Evolutionary conservation across 2,329 filamentous ascomycete species (phyloP).

Genomic region (Parastagonospora nodorum): DNA sequence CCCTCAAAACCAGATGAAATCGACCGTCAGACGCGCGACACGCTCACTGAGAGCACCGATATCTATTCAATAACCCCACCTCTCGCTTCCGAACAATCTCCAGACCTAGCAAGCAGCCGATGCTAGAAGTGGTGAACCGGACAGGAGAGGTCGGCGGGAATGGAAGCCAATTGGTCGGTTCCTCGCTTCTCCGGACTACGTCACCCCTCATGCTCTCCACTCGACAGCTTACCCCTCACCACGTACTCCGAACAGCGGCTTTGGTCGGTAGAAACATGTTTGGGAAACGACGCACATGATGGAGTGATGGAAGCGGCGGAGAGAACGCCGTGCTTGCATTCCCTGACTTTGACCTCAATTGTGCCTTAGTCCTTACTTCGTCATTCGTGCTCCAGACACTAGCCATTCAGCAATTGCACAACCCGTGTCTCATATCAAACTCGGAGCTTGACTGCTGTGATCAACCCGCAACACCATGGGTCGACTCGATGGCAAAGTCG

Average conservation of each 20-base stretch:
- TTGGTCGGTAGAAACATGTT: not conserved
- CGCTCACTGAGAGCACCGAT: not conserved
- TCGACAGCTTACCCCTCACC: slow-evolving; percentile 21
- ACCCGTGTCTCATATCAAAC: not conserved
- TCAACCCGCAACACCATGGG: slow-evolving; percentile 33
- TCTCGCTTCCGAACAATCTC: not conserved
- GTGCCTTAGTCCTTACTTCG: not conserved
- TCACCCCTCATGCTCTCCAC: slow-evolving; percentile 6
- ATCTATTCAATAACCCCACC: slow-evolving; percentile 25
- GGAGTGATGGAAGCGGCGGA: slow-evolving; percentile 2
- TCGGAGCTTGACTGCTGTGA: not conserved
- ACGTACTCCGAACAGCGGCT: slow-evolving; percentile 7
- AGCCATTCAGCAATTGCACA: not conserved
- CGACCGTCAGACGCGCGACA: no score
- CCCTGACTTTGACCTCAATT: not conserved
- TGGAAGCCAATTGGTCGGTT: slow-evolving; percentile 12
- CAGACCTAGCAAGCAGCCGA: slow-evolving; percentile 4
- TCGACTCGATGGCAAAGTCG: slow-evolving; percentile 59
- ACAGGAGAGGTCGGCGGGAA: slow-evolving; percentile 8
- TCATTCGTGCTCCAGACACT: no score
- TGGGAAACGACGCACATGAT: slow-evolving; percentile 7
- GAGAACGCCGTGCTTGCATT: slow-evolving; percentile 5
- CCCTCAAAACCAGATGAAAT: not conserved
- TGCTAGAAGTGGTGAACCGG: slow-evolving; percentile 3
- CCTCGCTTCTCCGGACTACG: slow-evolving; percentile 9